These are phyloP conservation scores for Eutypa lata DNA, from an alignment of 2,329 filamentous ascomycete species.

Conservation along the genomic window DNA sequence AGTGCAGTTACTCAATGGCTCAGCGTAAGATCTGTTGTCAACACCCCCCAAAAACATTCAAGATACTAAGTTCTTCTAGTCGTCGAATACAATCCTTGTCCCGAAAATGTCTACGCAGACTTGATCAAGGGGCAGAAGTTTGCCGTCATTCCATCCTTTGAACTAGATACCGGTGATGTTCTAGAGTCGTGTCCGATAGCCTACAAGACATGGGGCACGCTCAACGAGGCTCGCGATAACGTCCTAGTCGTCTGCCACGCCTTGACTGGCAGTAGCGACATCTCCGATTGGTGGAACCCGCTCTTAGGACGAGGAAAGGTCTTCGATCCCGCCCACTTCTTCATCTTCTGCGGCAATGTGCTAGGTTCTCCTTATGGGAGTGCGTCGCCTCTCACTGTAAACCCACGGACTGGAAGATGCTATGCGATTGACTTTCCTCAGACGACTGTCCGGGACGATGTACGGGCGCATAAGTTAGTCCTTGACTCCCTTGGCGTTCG, in stretches of 20 bases:
- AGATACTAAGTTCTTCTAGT: slow-evolving; percentile 6
- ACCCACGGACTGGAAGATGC: slow-evolving; percentile 13
- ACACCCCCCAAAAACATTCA: neutral
- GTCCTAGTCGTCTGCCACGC: slow-evolving; percentile 45
- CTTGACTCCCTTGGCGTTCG: slow-evolving; percentile 52
- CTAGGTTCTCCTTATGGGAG: slow-evolving; percentile 54
- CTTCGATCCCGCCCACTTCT: slow-evolving; percentile 51
- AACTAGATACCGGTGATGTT: slow-evolving; percentile 24
- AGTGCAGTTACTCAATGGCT: too few species aligned
- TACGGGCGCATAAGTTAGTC: slow-evolving; percentile 52
- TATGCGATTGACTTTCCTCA: slow-evolving; percentile 56
- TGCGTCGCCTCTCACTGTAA: slow-evolving; percentile 43
- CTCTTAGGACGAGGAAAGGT: slow-evolving; percentile 51
- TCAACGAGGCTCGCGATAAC: slow-evolving; percentile 29
- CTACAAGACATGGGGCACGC: slow-evolving; percentile 29
- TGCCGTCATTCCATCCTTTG: slow-evolving; percentile 23
- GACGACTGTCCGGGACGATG: slow-evolving; percentile 66
- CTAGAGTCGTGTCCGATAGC: slow-evolving; percentile 25
- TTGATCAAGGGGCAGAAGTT: slow-evolving; percentile 25
- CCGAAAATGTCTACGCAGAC: slow-evolving; percentile 21
- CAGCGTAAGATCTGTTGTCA: too few species aligned
- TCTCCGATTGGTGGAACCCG: slow-evolving; percentile 55
- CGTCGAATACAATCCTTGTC: slow-evolving; percentile 15
- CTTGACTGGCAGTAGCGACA: slow-evolving; percentile 52
- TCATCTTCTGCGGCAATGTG: slow-evolving; percentile 52